Percentiles rank a stretch among this genome's conserved stretches.
Conservation (phyloP, 2,329 filamentous ascomycete species). For the Botrytis fabae region DNA sequence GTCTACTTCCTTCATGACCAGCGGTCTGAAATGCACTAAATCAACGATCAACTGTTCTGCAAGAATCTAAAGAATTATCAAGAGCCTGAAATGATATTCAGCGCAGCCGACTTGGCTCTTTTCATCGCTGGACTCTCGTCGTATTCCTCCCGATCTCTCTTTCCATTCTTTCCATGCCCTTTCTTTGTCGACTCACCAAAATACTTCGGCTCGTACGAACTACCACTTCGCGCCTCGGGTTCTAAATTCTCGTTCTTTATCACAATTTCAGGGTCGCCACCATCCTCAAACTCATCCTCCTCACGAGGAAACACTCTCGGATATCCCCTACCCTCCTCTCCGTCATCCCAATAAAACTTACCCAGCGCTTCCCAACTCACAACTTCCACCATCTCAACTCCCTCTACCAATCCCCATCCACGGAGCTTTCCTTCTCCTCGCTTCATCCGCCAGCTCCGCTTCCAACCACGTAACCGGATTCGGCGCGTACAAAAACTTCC, state of each 20-base stretch:
- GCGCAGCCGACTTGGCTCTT: neutral
- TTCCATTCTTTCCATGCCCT: neutral
- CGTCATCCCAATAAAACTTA: conserved; percentile 9
- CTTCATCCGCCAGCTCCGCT: neutral
- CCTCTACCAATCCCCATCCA: conserved; percentile 4
- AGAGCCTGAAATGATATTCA: conserved; percentile 5
- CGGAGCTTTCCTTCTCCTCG: neutral
- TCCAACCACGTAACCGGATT: conserved; percentile 1
- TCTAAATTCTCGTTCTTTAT: neutral
- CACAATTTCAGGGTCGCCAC: neutral
- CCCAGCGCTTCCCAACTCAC: neutral
- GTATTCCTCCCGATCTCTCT: neutral
- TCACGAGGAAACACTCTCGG: neutral
- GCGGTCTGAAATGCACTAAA: neutral
- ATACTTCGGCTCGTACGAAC: neutral
- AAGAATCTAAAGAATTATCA: neutral
- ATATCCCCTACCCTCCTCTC: neutral
- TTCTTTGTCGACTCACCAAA: neutral
- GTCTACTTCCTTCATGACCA: neutral
- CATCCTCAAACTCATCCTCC: neutral
- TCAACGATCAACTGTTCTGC: neutral
- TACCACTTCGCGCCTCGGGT: neutral
- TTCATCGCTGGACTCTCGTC: neutral
- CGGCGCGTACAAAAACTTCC: neutral
- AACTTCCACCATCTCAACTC: neutral